These are phyloP conservation scores for Antitrichia curtipendula DNA, from an alignment of 225 moss, liverwort and hornwort genomes.

Conservation along the genomic window DNA sequence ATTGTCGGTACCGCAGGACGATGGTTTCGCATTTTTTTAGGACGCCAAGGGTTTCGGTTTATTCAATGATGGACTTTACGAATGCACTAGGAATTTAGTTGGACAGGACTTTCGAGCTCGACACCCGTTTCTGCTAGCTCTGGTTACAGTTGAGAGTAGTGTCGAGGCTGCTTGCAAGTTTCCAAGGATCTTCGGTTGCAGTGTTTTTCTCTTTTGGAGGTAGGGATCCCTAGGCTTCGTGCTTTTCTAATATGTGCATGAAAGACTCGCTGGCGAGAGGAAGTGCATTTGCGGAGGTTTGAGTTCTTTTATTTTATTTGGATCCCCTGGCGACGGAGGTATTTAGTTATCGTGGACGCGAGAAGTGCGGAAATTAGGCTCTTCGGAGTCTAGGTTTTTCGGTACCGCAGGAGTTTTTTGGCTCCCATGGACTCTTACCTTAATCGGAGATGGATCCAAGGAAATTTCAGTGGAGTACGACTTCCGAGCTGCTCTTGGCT, in stretches of 20 bases:
- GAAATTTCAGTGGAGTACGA: background rate
- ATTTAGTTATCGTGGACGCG: background rate
- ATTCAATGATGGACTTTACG: background rate
- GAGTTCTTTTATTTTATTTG: background rate
- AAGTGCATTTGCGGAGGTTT: background rate
- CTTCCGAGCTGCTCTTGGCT: background rate
- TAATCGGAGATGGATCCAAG: background rate
- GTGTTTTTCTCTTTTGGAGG: background rate
- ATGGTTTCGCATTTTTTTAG: background rate
- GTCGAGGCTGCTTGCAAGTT: background rate
- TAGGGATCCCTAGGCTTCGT: constrained; percentile 1
- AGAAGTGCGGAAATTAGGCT: background rate
- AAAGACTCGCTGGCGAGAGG: background rate
- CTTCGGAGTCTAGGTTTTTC: background rate
- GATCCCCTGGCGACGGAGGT: background rate
- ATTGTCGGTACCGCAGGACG: background rate
- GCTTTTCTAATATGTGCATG: background rate
- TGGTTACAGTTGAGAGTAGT: background rate
- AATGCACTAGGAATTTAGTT: background rate
- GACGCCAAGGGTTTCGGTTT: background rate
- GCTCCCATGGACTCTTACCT: too few species aligned
- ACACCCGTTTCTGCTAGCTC: background rate
- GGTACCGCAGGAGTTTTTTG: background rate
- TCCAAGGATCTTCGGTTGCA: background rate
- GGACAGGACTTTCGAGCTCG: background rate